Evolutionary conservation across 2,329 filamentous ascomycete species (phyloP).

Genomic region (Diaporthe ilicicola): DNA sequence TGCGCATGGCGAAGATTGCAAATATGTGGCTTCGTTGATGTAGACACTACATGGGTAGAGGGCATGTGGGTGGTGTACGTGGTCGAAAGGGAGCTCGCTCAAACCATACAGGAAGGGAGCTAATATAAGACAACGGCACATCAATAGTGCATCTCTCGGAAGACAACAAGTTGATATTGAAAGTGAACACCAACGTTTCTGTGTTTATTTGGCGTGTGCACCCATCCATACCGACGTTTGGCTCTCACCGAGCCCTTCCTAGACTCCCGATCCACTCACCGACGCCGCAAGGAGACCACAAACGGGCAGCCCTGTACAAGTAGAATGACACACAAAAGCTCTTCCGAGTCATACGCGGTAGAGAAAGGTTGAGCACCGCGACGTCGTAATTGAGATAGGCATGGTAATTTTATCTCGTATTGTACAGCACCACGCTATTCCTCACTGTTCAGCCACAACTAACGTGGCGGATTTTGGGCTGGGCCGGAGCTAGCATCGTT

Average conservation of each 20-base stretch:
- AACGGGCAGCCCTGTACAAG: not conserved
- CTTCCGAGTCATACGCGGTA: too few relatives aligned
- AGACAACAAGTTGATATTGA: not conserved
- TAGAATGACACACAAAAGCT: too few relatives aligned
- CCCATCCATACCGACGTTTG: too few relatives aligned
- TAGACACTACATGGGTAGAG: not conserved
- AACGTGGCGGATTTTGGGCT: not conserved
- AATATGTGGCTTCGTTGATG: too few relatives aligned
- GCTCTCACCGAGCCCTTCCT: not conserved
- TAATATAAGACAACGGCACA: constrained; percentile 18
- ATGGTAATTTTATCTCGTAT: too few relatives aligned
- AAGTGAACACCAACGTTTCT: not conserved
- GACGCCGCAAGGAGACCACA: not conserved
- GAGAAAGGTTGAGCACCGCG: too few relatives aligned
- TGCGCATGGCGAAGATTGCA: not conserved
- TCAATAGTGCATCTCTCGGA: not conserved
- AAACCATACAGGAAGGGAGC: not conserved
- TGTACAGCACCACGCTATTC: not conserved
- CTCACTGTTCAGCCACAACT: too few relatives aligned
- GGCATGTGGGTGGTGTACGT: too few relatives aligned
- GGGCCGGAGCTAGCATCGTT: not conserved
- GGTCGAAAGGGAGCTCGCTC: not conserved
- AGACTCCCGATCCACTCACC: not conserved
- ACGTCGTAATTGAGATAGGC: too few relatives aligned
- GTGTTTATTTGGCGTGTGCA: too few relatives aligned